phyloP scores from a whole-genome alignment of 805 yeast species.

The Monosporozyma unispora region DNA sequence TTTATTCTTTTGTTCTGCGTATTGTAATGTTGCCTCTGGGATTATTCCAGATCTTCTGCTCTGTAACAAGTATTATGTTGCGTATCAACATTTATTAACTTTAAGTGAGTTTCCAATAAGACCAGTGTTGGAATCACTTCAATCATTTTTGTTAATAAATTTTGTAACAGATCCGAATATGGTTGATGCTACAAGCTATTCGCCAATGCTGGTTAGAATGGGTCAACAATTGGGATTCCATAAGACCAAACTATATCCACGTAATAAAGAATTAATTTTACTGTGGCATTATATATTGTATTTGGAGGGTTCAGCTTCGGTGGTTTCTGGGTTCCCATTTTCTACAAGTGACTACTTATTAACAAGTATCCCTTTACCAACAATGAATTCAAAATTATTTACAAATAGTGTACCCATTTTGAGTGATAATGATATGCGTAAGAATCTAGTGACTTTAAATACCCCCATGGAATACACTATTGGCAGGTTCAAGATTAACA shows the following conservation, averaged over 20 bases:
- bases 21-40: constrained; percentile 21
- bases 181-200: constrained; percentile 18
- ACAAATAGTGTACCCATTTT: neutral
- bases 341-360: constrained; percentile 10
- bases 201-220: constrained; percentile 22
- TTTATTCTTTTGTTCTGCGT: constrained; percentile 19
- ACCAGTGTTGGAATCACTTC: constrained; percentile 19
- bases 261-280: neutral
- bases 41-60: constrained; percentile 15
- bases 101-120: constrained; percentile 15
- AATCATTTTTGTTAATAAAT: constrained; percentile 17
- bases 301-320: constrained; percentile 26
- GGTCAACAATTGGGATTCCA: constrained; percentile 23
- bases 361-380: constrained; percentile 9
- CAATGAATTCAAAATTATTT: constrained; percentile 4
- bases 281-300: constrained; percentile 23
- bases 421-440: neutral
- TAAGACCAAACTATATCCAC: constrained; percentile 1
- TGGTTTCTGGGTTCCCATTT: constrained; percentile 23
- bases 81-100: constrained; percentile 13
- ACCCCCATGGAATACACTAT: constrained; percentile 12
- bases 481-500: constrained; percentile 18
- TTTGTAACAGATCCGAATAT: constrained; percentile 26
- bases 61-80: constrained; percentile 19
- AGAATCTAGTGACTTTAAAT: constrained; percentile 1